A percentile compares a stretch with the other conserved stretches of the same genome.
Conservation (phyloP, 768 basidiomycete species). For the Mycena epipterygia region DNA sequence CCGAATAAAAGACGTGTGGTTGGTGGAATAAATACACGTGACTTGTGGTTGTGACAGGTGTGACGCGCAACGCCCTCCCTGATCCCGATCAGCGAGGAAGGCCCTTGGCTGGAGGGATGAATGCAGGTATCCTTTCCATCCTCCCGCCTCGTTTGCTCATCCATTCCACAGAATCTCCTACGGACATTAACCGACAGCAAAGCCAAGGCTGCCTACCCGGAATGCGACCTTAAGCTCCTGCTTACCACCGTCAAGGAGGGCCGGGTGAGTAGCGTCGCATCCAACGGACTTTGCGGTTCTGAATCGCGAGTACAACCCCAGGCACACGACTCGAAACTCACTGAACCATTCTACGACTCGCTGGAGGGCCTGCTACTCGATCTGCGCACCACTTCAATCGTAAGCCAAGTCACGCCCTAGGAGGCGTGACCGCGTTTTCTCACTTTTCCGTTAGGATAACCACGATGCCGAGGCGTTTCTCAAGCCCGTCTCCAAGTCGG, state of each 20-base stretch:
- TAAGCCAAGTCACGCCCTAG: constrained; percentile 51
- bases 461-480: constrained; percentile 95
- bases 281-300: constrained; percentile 25
- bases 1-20: no score
- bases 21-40: no score
- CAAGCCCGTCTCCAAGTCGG: constrained; percentile 90
- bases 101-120: constrained; percentile 54
- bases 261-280: constrained; percentile 71
- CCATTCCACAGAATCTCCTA: constrained; percentile 79
- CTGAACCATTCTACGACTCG: constrained; percentile 94
- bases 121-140: constrained; percentile 49
- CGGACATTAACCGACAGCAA: constrained; percentile 87
- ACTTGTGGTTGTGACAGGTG: constrained; percentile 7
- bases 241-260: constrained; percentile 89
- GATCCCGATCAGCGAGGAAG: constrained; percentile 30
- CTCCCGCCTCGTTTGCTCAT: constrained; percentile 18
- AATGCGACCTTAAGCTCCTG: constrained; percentile 84
- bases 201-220: constrained; percentile 69
- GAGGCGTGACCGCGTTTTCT: constrained; percentile 42
- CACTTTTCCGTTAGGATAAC: constrained; percentile 68
- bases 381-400: constrained; percentile 82
- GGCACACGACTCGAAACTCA: constrained; percentile 75
- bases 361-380: constrained; percentile 91
- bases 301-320: constrained; percentile 53
- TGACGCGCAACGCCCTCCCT: neutral